Base-by-base conservation (phyloP, 805 yeast species). In the Teunomyces kruisii region DNA sequence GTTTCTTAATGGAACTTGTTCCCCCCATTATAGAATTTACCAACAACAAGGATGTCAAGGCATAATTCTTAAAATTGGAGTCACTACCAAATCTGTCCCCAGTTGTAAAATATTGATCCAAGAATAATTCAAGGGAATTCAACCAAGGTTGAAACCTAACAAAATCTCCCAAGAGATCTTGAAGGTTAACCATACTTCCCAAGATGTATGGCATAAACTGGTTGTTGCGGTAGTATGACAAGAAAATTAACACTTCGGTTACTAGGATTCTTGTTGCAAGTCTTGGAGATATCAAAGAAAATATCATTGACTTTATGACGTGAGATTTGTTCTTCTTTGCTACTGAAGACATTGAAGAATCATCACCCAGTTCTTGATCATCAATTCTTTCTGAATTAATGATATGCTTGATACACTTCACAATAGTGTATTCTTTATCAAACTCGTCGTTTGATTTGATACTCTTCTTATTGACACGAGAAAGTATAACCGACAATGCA, bases 391-490 rank as follows among this genome's bases (percentile, higher is more conserved):
- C 68, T 4, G 56, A 50, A 37, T 65, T 66, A 15, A 71, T 42
- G 2, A 70, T 62, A 45, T 60, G 56, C 46, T 63, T 68, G 42
- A 72, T 61, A 43, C 75, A 71, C 47, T 58, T 64, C 9, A 73
- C 67, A 28, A 72, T 71, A 15, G 55, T 48, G 43, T 51, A 67
- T 45, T 72, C 77, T 43, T 55, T 65, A 42, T 71, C 75, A 31
- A 72, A 67, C 45, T 70, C 76, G 26, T 71, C 76, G 47, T 72
- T 71, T 3, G 75, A 67, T 50, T 72, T 72, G 48, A 71, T 70
- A 45, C 72, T 67, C 48, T 70, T 68, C 46, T 63, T 67, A 51
- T 70, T 72, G 30, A 71, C 60, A 32, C 73, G 56, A 3, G 67
- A 55, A 17, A 72, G 59, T 10, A 67, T 59, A 4, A 68, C 74